These are phyloP conservation scores for Triticum urartu DNA, from an alignment of 176 grass and related monocot species.

Conservation along the genomic window DNA sequence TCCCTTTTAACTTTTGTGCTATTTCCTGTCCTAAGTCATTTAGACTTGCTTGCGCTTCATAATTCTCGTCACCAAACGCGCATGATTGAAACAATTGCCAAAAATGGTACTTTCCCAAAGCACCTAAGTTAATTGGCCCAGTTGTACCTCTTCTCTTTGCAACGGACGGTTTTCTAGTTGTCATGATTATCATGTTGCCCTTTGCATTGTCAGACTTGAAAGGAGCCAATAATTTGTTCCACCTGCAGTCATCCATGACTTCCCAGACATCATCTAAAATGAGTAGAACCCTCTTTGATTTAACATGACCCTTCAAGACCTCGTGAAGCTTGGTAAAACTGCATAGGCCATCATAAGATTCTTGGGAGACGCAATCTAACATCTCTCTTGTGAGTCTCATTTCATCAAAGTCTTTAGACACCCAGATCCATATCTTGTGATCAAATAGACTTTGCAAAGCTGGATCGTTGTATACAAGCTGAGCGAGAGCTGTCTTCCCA, in stretches of 20 bases:
- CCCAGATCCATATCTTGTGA: not conserved
- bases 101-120: not conserved
- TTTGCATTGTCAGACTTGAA: not conserved
- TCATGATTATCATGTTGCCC: not conserved
- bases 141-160: constrained; percentile 5
- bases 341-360: not conserved
- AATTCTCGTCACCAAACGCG: constrained; percentile 29
- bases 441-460: not conserved
- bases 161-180: constrained; percentile 5
- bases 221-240: constrained; percentile 15
- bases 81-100: not conserved
- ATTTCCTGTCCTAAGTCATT: not conserved
- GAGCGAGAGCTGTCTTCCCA: constrained; percentile 26
- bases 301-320: not conserved
- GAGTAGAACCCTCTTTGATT: not conserved
- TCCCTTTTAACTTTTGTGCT: not conserved
- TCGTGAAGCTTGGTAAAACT: not conserved
- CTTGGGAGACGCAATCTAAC: not conserved
- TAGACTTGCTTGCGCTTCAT: not conserved
- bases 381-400: not conserved
- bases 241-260: not conserved
- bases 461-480: not conserved
- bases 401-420: not conserved
- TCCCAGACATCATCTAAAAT: constrained; percentile 41
- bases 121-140: not conserved